Base-by-base conservation (phyloP, 2,329 filamentous ascomycete genomes). In the Pseudogymnoascus sp. region DNA sequence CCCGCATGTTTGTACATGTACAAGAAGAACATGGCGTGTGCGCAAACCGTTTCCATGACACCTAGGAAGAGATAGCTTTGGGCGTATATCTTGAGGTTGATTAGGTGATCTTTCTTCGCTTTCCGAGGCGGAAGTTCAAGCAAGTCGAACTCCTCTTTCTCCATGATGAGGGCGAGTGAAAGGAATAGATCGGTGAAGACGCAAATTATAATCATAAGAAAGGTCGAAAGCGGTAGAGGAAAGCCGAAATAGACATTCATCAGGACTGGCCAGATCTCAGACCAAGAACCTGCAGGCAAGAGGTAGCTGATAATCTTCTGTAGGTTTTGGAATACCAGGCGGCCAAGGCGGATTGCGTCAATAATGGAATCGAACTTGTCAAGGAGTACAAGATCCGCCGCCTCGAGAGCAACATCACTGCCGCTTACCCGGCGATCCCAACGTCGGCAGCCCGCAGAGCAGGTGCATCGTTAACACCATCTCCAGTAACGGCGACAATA, bases 311-410 rank as follows among this genome's bases (percentile, higher is more conserved):
- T 83, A 0, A 81, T 69, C 79, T 92, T 92, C 72, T 90, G 89
- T 59, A 92, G 75, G 68, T 92, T 92, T 72, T 91, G 87, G 73
- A 89, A 92, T n/a, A 91, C 87, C 5, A 90, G 83, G 12, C 89
- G 82, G 0, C 89, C 89, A 63, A 88, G 90, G 65, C 85, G 79
- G 2, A 92, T 84, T 0, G 89, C 89, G 69, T 88, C 83, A 4
- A 91, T 84, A 33, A 92, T 83, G 1, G 86, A 87, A 0, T 84
- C 81, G 69, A 92, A 92, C 0, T 84, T 85, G 60, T 91, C 89
- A 5, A 87, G 73, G 66, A 88, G 70, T 0, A 86, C 81, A 80
- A 86, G 84, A 65, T 86, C 83, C 0, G 82, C 78, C 9, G 83
- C 83, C 72, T 86, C 83, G 61, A 85, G 84, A 10, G 84, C 83